Evolutionary conservation across 2,329 filamentous ascomycete species (phyloP).

Genomic region (Tolypocladium ovalisporum): DNA sequence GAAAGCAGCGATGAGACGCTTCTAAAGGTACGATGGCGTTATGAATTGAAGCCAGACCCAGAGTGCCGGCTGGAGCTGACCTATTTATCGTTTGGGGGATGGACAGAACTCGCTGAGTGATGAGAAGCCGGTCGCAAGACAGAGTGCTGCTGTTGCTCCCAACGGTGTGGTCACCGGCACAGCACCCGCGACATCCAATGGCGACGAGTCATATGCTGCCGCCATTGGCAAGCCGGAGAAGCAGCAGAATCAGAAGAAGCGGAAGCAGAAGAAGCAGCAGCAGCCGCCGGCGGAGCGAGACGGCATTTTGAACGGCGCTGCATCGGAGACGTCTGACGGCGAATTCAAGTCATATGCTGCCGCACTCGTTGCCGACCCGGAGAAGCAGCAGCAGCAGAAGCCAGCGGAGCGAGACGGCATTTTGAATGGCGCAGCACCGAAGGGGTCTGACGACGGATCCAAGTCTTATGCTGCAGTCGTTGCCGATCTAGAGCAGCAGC

Average conservation of each 20-base stretch:
- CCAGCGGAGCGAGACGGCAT: too few species aligned
- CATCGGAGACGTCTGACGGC: too few species aligned
- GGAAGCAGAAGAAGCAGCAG: too few species aligned
- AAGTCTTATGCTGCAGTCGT: slow-evolving; percentile 11
- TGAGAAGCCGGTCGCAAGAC: not conserved
- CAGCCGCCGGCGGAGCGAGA: too few species aligned
- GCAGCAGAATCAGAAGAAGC: too few species aligned
- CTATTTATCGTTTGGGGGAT: not conserved
- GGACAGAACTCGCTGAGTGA: not conserved
- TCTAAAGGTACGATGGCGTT: not conserved
- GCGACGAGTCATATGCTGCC: slow-evolving; percentile 10
- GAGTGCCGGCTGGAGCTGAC: not conserved
- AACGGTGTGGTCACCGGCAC: not conserved
- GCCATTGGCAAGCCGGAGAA: slow-evolving; percentile 6
- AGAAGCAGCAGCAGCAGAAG: too few species aligned
- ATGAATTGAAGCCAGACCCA: not conserved
- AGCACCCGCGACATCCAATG: not conserved
- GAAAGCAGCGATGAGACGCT: slow-evolving; percentile 2
- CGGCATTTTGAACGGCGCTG: too few species aligned
- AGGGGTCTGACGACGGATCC: not conserved
- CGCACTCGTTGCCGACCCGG: too few species aligned
- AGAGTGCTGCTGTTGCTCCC: not conserved
- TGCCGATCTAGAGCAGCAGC: too few species aligned
- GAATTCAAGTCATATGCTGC: too few species aligned
- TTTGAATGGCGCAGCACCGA: not conserved